phyloP scores from a whole-genome alignment of 805 yeast species.

The Saccharomyces cerevisiae region DNA sequence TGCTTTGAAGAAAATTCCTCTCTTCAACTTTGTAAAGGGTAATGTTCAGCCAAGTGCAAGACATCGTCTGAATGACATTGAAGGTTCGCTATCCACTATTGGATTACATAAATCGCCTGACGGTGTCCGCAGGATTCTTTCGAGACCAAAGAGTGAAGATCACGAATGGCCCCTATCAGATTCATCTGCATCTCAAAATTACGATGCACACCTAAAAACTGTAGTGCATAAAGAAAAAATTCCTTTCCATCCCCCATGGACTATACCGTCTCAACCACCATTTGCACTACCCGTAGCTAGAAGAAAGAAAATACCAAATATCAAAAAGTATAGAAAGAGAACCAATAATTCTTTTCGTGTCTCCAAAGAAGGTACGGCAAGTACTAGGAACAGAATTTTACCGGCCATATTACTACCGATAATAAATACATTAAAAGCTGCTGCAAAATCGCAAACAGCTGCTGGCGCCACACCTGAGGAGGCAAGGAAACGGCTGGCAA shows the following conservation, averaged over 20 bases:
- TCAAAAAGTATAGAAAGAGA: constrained; percentile 1
- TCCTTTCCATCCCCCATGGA: constrained; percentile 31
- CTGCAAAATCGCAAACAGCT: constrained; percentile 28
- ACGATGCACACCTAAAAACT: constrained; percentile 18
- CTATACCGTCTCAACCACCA: constrained; percentile 27
- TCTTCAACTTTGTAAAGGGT: constrained; percentile 19
- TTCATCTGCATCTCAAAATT: not conserved
- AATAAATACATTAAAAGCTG: constrained; percentile 27
- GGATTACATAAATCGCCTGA: not conserved
- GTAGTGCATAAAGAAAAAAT: constrained; percentile 25
- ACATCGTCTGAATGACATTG: constrained; percentile 15
- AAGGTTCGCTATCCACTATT: constrained; percentile 14
- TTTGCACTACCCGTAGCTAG: constrained; percentile 25
- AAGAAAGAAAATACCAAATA: constrained; percentile 13
- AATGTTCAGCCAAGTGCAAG: constrained; percentile 3
- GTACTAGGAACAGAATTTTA: constrained; percentile 13
- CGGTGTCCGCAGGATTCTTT: not conserved
- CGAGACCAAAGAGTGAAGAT: constrained; percentile 1
- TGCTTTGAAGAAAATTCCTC: constrained; percentile 20
- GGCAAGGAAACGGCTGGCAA: constrained; percentile 21
- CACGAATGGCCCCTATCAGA: constrained; percentile 1
- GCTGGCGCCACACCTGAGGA: constrained; percentile 30
- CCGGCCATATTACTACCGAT: constrained; percentile 26
- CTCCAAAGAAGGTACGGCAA: constrained; percentile 6
- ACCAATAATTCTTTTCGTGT: constrained; percentile 4